Percentiles rank a stretch among this genome's conserved stretches.
Evolutionary conservation across 1,284 basidiomycete species (phyloP).

Genomic region (Sanghuangporus sanghuang): DNA sequence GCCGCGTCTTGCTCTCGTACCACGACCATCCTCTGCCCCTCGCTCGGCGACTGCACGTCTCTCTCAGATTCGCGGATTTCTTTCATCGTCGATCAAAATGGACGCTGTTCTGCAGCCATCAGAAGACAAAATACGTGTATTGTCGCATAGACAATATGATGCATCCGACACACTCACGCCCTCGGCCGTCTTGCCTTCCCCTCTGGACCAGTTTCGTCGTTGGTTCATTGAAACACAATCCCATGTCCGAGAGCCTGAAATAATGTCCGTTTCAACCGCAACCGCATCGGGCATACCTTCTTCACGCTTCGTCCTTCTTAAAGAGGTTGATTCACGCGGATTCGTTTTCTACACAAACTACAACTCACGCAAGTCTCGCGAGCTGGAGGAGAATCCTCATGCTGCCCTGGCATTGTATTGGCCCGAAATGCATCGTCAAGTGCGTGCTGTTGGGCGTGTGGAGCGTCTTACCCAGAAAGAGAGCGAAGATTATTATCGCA

Average conservation of each 20-base stretch:
- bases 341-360: conserved; percentile 99
- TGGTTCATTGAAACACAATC: conserved; percentile 76
- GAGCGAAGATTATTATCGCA: conserved; percentile 81
- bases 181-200: conserved; percentile 52
- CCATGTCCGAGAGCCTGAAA: conserved; percentile 77
- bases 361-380: conserved; percentile 83
- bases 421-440: conserved; percentile 77
- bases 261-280: conserved; percentile 83
- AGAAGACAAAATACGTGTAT: conserved; percentile 47
- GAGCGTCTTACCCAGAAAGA: conserved; percentile 72
- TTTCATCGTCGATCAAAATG: conserved; percentile 11
- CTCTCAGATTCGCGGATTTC: neutral
- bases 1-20: conserved; percentile 9
- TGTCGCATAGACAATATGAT: conserved; percentile 73
- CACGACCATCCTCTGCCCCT: neutral
- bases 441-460: conserved; percentile 82
- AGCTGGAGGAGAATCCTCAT: conserved; percentile 72
- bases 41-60: neutral
- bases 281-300: conserved; percentile 73
- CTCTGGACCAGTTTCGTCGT: conserved; percentile 75
- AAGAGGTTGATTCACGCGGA: conserved; percentile 78
- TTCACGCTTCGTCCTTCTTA: conserved; percentile 87
- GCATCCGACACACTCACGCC: conserved; percentile 59
- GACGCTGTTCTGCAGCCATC: conserved; percentile 19
- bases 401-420: conserved; percentile 90